Evolutionary conservation across 2,329 filamentous ascomycete genomes (phyloP).

Genomic region (Sporothrix dimorphospora): DNA sequence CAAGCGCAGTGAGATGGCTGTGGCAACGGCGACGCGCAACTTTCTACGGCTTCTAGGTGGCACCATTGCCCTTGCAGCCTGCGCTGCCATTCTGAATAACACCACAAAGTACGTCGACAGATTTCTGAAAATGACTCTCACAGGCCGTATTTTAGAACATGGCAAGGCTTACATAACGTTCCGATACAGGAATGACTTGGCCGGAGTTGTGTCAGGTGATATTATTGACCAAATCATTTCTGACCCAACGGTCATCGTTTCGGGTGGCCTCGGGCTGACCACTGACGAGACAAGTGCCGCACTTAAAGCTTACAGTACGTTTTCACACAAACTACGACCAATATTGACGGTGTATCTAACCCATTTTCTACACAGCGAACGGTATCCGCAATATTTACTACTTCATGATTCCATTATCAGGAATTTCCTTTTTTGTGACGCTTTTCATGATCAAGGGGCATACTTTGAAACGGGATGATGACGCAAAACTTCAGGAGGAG

Average conservation of each 20-base stretch:
- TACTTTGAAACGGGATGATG: not conserved
- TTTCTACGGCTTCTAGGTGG: constrained; percentile 7
- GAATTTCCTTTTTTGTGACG: not conserved
- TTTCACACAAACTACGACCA: too few relatives aligned
- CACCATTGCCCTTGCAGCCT: not conserved
- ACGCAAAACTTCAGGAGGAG: not conserved
- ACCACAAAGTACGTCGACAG: not conserved
- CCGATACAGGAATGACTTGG: not conserved
- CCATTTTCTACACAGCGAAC: not conserved
- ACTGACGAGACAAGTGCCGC: not conserved
- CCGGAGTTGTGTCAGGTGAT: not conserved
- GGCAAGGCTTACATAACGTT: too few relatives aligned
- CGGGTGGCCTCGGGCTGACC: not conserved
- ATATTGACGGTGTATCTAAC: too few relatives aligned
- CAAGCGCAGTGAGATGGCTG: constrained; percentile 2
- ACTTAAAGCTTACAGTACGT: not conserved
- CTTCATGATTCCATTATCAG: constrained; percentile 2
- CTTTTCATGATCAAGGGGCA: not conserved
- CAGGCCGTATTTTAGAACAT: too few relatives aligned
- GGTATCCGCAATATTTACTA: constrained; percentile 5
- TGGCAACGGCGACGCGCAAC: not conserved
- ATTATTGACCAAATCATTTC: not conserved
- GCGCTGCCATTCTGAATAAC: constrained; percentile 13
- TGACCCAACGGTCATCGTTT: not conserved
- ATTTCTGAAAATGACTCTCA: not conserved